Evolutionary conservation across 768 basidiomycete species (phyloP), one percentile per base, ranked within the genome.

Genomic region (Floccularia luteovirens): DNA sequence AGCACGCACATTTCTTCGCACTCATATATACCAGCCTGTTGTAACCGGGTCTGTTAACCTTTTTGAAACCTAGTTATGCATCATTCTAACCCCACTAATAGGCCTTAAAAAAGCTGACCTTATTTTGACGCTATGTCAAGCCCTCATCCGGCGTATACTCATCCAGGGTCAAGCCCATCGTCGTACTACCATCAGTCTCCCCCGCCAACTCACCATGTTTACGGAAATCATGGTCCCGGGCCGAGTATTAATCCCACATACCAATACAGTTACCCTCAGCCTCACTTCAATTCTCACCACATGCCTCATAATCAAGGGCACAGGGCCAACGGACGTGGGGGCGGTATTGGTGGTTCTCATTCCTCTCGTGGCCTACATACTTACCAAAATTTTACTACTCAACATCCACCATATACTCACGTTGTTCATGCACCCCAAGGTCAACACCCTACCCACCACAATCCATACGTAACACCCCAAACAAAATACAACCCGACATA

Each of bases 161-260:
- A 54, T 39, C 48, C 43, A 36, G 46, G 43, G 14, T 46, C 51
- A 32, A 54, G 51, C 12, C 48, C 56, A 39, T 56, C 54, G 4
- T 49, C 53, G 22, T 59, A 55, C 45, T 52, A 54, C 43, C 51
- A 51, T n/a, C 46, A 27, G 19, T 41, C 47, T 21, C 45, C 53
- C 10, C 55, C 53, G 13, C 49, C 53, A 3, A 52, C 57, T 11
- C 54, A 52, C 37, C 61, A 58, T 36, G 57, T 60, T 38, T 54
- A 64, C 39, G 68, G 62, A n/a, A 56, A 39, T 24, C 58, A 59
- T 31, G 61, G 56, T 21, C 61, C 66, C 6, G 54, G 50, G 19
- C 59, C 59, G 30, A 60, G 57, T 43, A 62, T 58, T 41, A 64
- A 57, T 31, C 65, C 59, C 43, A 12, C 32, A 34, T 67, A 70